phyloP scores from a whole-genome alignment of 768 basidiomycete genomes.

The Pisolithus tinctorius region DNA sequence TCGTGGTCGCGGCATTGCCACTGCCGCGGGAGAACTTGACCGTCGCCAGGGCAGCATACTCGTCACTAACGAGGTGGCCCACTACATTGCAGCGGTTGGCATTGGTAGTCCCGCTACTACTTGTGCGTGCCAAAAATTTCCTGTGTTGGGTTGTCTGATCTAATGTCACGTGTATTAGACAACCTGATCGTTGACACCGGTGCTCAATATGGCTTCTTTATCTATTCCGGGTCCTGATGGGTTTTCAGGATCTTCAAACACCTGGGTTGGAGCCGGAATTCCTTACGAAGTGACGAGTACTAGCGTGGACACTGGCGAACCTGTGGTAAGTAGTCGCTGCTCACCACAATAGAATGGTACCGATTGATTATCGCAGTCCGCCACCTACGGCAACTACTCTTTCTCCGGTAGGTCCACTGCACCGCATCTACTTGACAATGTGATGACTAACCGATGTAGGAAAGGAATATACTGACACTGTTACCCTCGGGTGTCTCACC shows the following conservation, averaged over 20 bases:
- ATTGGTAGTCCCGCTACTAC: constrained; percentile 50
- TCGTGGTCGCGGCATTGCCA: constrained; percentile 32
- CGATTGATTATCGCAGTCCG: constrained; percentile 27
- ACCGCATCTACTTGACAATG: not conserved
- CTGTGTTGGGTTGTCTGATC: not conserved
- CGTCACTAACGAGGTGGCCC: constrained; percentile 37
- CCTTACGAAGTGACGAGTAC: constrained; percentile 44
- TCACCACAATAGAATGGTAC: not conserved
- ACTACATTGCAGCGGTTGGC: constrained; percentile 33
- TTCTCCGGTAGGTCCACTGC: constrained; percentile 39
- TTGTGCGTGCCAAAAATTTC: constrained; percentile 29
- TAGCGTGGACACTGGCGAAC: constrained; percentile 37
- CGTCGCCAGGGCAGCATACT: constrained; percentile 24
- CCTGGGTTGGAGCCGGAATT: constrained; percentile 54
- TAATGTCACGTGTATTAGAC: constrained; percentile 29
- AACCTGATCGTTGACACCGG: constrained; percentile 55
- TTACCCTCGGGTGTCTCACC: constrained; percentile 7
- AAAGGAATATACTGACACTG: constrained; percentile 17
- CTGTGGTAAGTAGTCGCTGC: constrained; percentile 35
- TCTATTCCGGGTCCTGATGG: not conserved
- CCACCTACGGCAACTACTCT: constrained; percentile 56
- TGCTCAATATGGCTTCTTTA: not conserved
- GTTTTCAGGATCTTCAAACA: constrained; percentile 47
- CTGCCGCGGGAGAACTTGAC: constrained; percentile 12
- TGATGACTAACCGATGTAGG: constrained; percentile 14